Evolutionary conservation across 2,329 filamentous ascomycete genomes (phyloP), one percentile per base, ranked within the genome.

Genomic region (Cladobotryum mycophilum): DNA sequence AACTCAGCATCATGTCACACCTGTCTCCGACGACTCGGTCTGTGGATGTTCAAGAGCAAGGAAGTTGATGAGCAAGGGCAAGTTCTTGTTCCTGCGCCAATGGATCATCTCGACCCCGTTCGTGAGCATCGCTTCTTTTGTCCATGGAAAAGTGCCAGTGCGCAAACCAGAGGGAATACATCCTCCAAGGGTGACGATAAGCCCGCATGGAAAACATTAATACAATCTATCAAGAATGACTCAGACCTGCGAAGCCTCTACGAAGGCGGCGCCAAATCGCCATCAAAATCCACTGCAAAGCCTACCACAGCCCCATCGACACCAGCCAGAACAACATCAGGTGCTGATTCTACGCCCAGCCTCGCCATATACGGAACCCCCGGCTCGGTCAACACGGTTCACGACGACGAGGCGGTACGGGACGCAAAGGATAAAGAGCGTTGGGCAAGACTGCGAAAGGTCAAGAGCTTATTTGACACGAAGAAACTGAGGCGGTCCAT

Each of bases 11-110:
- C 83, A 4, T 99, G 93, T 67, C 79, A 85, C 52, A 88, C 89
- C 17, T 99, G 93, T 65, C 87, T 95, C 62, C 84, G 93, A 53
- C 83, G 91, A 1, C 75, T 97, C 0, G 93, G 93, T 0, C 76
- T 99, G 2, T 99, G 93, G 93, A 86, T 99, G 74, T 97, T 95
- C 66, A 86, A 84, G 61, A 85, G 84, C 66, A 90, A 85, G 67
- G 80, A 81, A 60, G 78, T 86, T 30, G 77, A 81, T 52, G 70
- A 73, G 1, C 67, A 70, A 14, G 76, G 75, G 0, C 68, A 76
- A 35, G 70, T 83, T 9, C 67, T 84, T 11, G 74, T 79, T 4
- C 76, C 79, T 1, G 79, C 83, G 3, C 78, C 79, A 1, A 84
- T 87, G 76, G 78, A 81, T 57, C 74, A 80, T 50, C 75, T 93